Evolutionary conservation across 2,329 filamentous ascomycete genomes (phyloP), one percentile per base, ranked within the genome.

Genomic region (Cladosporium colombiae): DNA sequence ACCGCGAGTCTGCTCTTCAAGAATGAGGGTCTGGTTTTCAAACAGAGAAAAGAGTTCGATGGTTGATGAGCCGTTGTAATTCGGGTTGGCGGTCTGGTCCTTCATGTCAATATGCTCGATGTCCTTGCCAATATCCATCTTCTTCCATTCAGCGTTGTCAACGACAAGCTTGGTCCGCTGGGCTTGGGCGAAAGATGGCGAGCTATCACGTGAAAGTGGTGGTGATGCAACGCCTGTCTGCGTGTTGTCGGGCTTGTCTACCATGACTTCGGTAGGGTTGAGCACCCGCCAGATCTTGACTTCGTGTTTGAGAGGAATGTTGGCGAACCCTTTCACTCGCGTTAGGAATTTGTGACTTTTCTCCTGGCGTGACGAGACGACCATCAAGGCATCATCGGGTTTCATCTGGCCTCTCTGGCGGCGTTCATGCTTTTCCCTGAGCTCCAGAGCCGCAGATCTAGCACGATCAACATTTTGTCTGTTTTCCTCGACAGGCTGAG

Each of bases 221-320:
- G 82, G 81, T 3, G 81, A 82, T 80, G 23, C 78, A 16, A 63
- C 49, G 3, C 61, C 80, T 6, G 77, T 65, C 31, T 68, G 69
- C 33, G 64, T 68, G 21, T 66, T 66, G 5, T 69, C 68, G 7
- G 72, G 68, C 29, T 67, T 69, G 58, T 70, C 71, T 0, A 72
- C 72, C n/a, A 74, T 62, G 25, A 74, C 68, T 21, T 75, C 73
- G 5, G 70, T 56, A n/a, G 80, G 78, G 18, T 81, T 81, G 13
- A 84, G 79, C 18, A 94, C 81, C 65, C 86, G 84, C 88, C 91
- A 96, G 2, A 96, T 81, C 49, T 91, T 89, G 35, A 97, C 89
- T 75, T 92, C 95, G 65, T 87, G 89, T 14, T 84, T 82, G 56
- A 88, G 73, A 11, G 91, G 86, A 59, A 97, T 89, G 14, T 85